Evolutionary conservation across 768 basidiomycete species (phyloP).

Genomic region (Amanita molliuscula): DNA sequence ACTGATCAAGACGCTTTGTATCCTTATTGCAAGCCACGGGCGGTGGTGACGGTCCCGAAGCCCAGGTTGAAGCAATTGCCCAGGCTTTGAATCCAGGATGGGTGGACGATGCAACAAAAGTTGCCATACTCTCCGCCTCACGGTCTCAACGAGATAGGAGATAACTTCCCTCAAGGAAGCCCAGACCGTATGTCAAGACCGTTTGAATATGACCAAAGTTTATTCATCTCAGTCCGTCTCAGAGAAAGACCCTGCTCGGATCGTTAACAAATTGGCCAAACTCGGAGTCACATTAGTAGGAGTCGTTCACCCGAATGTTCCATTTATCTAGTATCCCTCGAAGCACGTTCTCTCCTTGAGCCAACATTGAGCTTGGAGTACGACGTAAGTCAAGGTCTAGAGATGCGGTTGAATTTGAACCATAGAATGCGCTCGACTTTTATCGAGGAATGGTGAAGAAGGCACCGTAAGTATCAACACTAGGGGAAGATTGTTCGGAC

Average conservation of each 20-base stretch:
- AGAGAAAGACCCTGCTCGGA: conserved; percentile 22
- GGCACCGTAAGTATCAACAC: too few relatives aligned
- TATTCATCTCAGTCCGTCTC: not conserved
- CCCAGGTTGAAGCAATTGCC: conserved; percentile 44
- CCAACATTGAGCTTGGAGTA: conserved; percentile 19
- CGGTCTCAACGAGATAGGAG: conserved; percentile 43
- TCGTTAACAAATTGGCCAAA: conserved; percentile 34
- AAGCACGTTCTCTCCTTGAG: conserved; percentile 51
- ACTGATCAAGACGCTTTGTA: conserved; percentile 3
- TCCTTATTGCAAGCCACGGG: conserved; percentile 26
- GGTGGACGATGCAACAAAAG: conserved; percentile 38
- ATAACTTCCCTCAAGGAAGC: conserved; percentile 22
- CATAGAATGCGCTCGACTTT: too few relatives aligned
- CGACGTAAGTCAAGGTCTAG: not conserved
- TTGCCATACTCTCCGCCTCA: conserved; percentile 50
- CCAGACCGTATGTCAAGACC: not conserved
- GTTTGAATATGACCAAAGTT: not conserved
- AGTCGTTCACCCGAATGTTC: conserved; percentile 3
- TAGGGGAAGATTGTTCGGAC: too few relatives aligned
- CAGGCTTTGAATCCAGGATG: conserved; percentile 38
- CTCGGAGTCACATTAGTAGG: conserved; percentile 42
- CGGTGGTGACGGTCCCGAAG: conserved; percentile 48
- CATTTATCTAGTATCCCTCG: not conserved
- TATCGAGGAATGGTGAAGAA: too few relatives aligned
- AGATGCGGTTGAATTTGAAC: too few relatives aligned